Base-by-base conservation (phyloP, 148 eudicot species). In the Rheum nobile region DNA sequence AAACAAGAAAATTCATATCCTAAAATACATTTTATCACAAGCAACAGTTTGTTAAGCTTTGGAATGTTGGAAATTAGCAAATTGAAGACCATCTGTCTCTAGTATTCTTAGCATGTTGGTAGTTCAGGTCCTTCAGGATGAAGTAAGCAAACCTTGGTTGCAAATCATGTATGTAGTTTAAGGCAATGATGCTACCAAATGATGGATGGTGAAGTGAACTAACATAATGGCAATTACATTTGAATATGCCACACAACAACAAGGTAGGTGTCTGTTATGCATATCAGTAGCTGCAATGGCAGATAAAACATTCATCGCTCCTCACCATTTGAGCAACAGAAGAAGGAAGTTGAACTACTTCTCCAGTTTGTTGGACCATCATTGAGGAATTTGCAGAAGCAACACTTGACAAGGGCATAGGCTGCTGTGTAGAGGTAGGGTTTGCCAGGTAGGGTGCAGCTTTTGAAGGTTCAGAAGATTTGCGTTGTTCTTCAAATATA, bases 401-500 rank as follows among this genome's bases (percentile, higher is more conserved):
- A 80, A 74, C 65, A 50, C 76, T 74, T 61, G 82, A 71, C 31
- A 81, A 76, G 28, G 90, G 85, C 57, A 79, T 57, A 63, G 86
- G 77, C 69, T 85, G 84, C 26, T 82, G 70, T 67, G 81, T 52
- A 52, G 88, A 82, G 73, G 80, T 85, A 29, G 78, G 74, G 76
- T 79, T 84, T 19, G 76, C 72, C 26, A 74, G 39, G 69, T 81
- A 78, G 24, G 83, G 72, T 24, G 78, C 39, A 74, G 75, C 74
- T 71, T 78, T 83, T 38, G 69, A 73, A 80, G 86, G 80, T 67
- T 81, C 88, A 77, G 61, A 81, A 41, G 83, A 75, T 75, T 83
- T 89, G 73, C 83, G 84, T 65, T 87, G 91, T 81, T 87, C 96
- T 71, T 85, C 87, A 11, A 95, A 76, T 72, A 90, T 73, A 82